Conservation (phyloP, 192 early-diverging fungal species). For the Coemansia erecta region DNA sequence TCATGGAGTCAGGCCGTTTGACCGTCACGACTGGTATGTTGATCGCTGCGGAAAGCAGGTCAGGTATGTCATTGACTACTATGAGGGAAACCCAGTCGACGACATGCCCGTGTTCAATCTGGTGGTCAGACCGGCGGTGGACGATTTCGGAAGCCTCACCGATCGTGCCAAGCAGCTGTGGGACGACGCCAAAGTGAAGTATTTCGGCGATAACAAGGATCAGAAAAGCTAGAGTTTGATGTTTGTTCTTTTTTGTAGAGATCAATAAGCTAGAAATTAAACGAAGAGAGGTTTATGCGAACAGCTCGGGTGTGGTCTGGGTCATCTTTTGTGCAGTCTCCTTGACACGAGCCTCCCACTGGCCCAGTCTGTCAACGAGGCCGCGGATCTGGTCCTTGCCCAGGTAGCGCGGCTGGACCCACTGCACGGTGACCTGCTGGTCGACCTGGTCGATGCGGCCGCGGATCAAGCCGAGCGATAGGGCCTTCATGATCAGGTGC, state of each 20-base stretch:
- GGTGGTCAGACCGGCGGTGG: slow-evolving; percentile 93
- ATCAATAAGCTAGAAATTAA: neutral
- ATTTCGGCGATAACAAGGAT: slow-evolving; percentile 10
- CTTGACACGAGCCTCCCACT: slow-evolving; percentile 84
- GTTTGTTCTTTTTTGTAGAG: neutral
- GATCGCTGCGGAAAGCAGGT: slow-evolving; percentile 85
- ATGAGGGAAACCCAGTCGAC: slow-evolving; percentile 70
- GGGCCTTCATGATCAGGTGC: slow-evolving; percentile 96
- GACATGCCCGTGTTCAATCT: slow-evolving; percentile 84
- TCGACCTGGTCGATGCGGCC: slow-evolving; percentile 97
- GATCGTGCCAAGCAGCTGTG: slow-evolving; percentile 65
- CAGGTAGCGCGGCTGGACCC: slow-evolving; percentile 98
- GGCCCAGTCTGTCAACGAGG: slow-evolving; percentile 75
- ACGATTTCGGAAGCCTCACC: slow-evolving; percentile 63
- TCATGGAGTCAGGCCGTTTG: slow-evolving; percentile 86
- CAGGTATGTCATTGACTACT: slow-evolving; percentile 98
- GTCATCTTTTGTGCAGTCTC: slow-evolving; percentile 46
- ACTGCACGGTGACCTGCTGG: slow-evolving; percentile 80
- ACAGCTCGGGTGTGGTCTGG: slow-evolving; percentile 44
- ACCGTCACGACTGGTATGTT: slow-evolving; percentile 96
- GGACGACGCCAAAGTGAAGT: slow-evolving; percentile 43
- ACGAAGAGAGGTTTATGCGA: slow-evolving; percentile 18
- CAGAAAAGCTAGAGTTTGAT: slow-evolving; percentile 1
- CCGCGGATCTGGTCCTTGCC: slow-evolving; percentile 84
- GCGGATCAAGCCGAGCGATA: slow-evolving; percentile 87